These are phyloP conservation scores for Teratosphaeria gauchensis DNA, from an alignment of 2,329 filamentous ascomycete species.

Conservation along the genomic window DNA sequence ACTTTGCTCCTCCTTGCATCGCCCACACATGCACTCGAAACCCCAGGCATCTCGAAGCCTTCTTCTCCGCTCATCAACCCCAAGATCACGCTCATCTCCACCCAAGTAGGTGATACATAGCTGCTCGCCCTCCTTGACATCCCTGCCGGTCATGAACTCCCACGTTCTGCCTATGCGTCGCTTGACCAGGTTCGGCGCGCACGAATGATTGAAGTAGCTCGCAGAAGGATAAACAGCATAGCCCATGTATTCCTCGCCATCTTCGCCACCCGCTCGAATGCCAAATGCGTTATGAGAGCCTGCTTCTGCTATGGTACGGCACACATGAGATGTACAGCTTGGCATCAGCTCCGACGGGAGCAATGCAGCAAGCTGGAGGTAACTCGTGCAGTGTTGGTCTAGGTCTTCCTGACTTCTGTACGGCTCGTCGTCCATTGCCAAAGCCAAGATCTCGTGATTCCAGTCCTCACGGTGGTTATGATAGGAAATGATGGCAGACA, in stretches of 20 bases:
- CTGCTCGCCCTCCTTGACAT: slow-evolving; percentile 32
- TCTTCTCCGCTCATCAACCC: slow-evolving; percentile 26
- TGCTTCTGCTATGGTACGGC: slow-evolving; percentile 28
- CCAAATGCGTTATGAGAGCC: slow-evolving; percentile 41
- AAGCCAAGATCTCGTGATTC: slow-evolving; percentile 24
- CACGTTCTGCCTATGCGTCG: slow-evolving; percentile 31
- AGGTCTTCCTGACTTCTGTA: slow-evolving; percentile 34
- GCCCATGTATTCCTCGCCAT: slow-evolving; percentile 39
- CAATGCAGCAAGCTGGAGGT: slow-evolving; percentile 34
- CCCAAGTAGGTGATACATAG: slow-evolving; percentile 41
- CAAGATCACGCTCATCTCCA: slow-evolving; percentile 35
- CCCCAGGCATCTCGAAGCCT: slow-evolving; percentile 35
- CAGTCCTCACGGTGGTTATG: slow-evolving; percentile 23
- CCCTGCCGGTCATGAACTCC: slow-evolving; percentile 29
- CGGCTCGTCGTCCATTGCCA: slow-evolving; percentile 32
- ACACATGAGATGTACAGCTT: slow-evolving; percentile 25
- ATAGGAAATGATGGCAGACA: slow-evolving; percentile 30
- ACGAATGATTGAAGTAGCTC: slow-evolving; percentile 42
- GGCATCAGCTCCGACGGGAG: slow-evolving; percentile 28
- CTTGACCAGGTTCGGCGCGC: slow-evolving; percentile 36
- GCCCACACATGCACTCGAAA: slow-evolving; percentile 35
- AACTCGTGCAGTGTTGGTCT: slow-evolving; percentile 29
- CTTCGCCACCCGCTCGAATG: slow-evolving; percentile 30
- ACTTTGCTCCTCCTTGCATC: slow-evolving; percentile 21
- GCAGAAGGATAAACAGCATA: slow-evolving; percentile 39